These are phyloP conservation scores for Cadophora malorum DNA, from an alignment of 2,329 filamentous ascomycete genomes.

Conservation along the genomic window DNA sequence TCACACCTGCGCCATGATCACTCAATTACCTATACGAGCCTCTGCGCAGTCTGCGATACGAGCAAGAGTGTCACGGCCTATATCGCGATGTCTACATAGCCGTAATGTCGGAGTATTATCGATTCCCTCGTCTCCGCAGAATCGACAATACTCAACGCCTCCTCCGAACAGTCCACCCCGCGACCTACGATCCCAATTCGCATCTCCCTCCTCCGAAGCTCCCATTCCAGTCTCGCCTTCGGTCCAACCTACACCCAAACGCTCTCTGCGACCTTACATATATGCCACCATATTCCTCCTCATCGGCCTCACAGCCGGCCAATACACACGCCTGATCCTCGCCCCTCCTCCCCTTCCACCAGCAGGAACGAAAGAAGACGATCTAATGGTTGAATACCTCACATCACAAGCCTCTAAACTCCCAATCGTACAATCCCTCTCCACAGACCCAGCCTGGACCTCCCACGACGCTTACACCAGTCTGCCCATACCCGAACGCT, in stretches of 20 bases:
- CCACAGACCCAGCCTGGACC: conserved; percentile 51
- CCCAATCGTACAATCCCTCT: conserved; percentile 55
- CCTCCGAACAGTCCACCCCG: conserved; percentile 19
- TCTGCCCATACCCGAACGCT: conserved; percentile 29
- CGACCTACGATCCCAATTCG: conserved; percentile 42
- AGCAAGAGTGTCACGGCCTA: conserved; percentile 10
- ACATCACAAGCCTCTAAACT: conserved; percentile 52
- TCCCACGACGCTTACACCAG: conserved; percentile 52
- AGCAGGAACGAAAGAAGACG: conserved; percentile 51
- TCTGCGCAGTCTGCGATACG: conserved; percentile 2
- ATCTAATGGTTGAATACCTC: conserved; percentile 50
- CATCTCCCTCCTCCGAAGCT: conserved; percentile 22
- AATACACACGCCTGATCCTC: conserved; percentile 49
- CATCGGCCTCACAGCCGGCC: conserved; percentile 50
- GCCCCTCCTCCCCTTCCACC: conserved; percentile 51
- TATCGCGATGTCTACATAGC: conserved; percentile 7
- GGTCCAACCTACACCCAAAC: conserved; percentile 32
- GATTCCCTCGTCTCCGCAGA: background rate
- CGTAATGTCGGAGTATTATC: background rate
- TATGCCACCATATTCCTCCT: conserved; percentile 49
- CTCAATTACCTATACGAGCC: conserved; percentile 25
- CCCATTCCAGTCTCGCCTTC: conserved; percentile 24
- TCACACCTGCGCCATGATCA: conserved; percentile 48
- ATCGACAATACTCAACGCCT: conserved; percentile 29
- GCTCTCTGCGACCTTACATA: conserved; percentile 43